Evolutionary conservation across 176 grass and related monocot species (phyloP).

Genomic region (Eremochloa ophiuroides): DNA sequence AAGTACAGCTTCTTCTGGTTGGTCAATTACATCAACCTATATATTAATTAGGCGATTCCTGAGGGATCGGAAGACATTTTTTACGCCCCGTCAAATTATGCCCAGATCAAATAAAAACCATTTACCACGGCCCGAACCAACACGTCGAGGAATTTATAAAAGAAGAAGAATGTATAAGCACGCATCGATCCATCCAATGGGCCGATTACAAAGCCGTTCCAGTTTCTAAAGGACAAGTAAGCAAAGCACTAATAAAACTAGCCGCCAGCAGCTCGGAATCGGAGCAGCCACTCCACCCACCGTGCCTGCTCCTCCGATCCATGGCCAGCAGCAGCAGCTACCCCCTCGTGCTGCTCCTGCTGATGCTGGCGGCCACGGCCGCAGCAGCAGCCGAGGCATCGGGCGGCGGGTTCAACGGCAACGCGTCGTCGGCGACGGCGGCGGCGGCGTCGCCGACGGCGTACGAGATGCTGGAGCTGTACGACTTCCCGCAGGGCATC

Average conservation of each 20-base stretch:
- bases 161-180: neutral
- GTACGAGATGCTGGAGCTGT: slow-evolving; percentile 68
- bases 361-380: neutral
- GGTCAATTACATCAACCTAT: neutral
- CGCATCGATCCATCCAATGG: neutral
- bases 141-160: neutral
- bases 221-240: neutral
- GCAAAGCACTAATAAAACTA: neutral
- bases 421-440: neutral
- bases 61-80: neutral
- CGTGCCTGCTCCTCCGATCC: neutral
- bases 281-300: neutral
- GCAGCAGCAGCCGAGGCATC: neutral
- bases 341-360: slow-evolving; percentile 3
- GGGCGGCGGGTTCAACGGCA: too few relatives aligned
- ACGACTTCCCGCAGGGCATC: slow-evolving; percentile 62
- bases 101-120: neutral
- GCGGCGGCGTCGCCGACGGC: slow-evolving; percentile 24
- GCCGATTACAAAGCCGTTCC: neutral
- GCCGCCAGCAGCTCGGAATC: slow-evolving; percentile 11
- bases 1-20: neutral
- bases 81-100: neutral
- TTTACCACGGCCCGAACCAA: neutral
- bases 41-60: neutral
- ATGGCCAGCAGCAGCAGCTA: neutral